Base-by-base conservation (phyloP, 257 asterid genomes). In the Hygrophila difformis region DNA sequence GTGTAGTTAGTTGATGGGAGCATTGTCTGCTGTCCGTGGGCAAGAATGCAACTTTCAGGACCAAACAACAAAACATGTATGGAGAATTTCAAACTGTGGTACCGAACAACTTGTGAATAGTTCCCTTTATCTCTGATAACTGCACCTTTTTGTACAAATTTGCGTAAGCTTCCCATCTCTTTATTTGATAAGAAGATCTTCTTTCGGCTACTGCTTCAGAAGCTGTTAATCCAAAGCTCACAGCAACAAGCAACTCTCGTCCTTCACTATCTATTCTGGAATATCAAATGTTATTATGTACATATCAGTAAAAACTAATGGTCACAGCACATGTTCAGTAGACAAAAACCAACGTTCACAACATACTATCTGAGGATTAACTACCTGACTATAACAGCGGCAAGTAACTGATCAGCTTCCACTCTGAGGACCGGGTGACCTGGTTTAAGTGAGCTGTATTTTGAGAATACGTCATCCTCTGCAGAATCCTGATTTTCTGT, bases 391-490 rank as follows among this genome's bases (percentile, higher is more conserved):
- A 89, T 70, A 57, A 89, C 87, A 38, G 97, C 96, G 51, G 97
- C 83, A 56, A 89, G 94, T 61, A 89, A 82, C 59, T 81, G 94
- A 59, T 93, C 93, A 35, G 91, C 94, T 68, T 89, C 87, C 53
- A 89, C 97, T 74, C 97, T 79, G 44, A 89, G 93, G 68, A 85
- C 94, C 10, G 97, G 97, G 71, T 79, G 94, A 18, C 97, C 97
- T 24, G 71, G 76, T 74, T 89, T 89, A 56, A 89, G 76, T 29
- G 85, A 60, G 47, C 74, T 55, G 44, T 77, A 84, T 67, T 81
- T 81, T 34, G 52, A 48, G 33, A 64, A 63, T 48, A 59, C 53
- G 57, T 59, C 87, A 56, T 68, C 70, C 57, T 56, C 79, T 17
- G 52, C 38, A 59, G 87, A 71, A 63, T 52, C 66, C 61, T 79